A percentile compares a stretch with the other conserved stretches of the same genome.
Evolutionary conservation across 2,329 filamentous ascomycete genomes (phyloP).

Genomic region (Colletotrichum salicis): DNA sequence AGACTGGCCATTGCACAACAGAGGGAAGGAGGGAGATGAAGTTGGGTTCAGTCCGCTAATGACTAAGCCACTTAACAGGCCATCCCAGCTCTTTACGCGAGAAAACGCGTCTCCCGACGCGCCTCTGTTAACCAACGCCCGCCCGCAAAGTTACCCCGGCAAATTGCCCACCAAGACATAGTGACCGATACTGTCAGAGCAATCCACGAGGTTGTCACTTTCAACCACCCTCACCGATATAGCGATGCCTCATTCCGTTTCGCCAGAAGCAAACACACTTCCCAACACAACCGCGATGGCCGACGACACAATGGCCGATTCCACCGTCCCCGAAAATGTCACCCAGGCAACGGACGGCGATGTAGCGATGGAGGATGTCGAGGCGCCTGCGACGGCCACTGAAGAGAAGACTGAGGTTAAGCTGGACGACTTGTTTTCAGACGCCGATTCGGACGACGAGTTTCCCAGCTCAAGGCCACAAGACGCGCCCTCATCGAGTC

Average conservation of each 20-base stretch:
- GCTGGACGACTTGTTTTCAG: conserved; percentile 69
- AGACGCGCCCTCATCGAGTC: conserved; percentile 52
- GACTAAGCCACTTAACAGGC: conserved; percentile 8
- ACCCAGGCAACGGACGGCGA: conserved; percentile 47
- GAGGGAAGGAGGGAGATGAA: background rate
- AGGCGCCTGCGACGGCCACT: conserved; percentile 39
- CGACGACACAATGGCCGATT: conserved; percentile 49
- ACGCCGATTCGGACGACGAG: conserved; percentile 70
- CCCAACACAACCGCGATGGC: conserved; percentile 39
- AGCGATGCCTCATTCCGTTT: conserved; percentile 59
- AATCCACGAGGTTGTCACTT: background rate
- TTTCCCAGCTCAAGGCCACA: conserved; percentile 62
- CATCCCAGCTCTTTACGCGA: conserved; percentile 31
- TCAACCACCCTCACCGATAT: background rate
- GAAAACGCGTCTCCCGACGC: conserved; percentile 35
- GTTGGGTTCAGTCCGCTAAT: background rate
- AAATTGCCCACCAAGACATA: background rate
- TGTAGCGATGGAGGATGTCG: conserved; percentile 53
- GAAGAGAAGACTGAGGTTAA: conserved; percentile 58
- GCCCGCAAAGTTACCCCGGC: conserved; percentile 18
- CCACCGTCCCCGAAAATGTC: conserved; percentile 41
- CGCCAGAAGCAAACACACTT: conserved; percentile 44
- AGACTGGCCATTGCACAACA: background rate
- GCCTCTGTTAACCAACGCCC: background rate
- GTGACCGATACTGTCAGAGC: background rate